phyloP scores from a whole-genome alignment of 2,329 filamentous ascomycete genomes.

The Colletotrichum orbiculare region DNA sequence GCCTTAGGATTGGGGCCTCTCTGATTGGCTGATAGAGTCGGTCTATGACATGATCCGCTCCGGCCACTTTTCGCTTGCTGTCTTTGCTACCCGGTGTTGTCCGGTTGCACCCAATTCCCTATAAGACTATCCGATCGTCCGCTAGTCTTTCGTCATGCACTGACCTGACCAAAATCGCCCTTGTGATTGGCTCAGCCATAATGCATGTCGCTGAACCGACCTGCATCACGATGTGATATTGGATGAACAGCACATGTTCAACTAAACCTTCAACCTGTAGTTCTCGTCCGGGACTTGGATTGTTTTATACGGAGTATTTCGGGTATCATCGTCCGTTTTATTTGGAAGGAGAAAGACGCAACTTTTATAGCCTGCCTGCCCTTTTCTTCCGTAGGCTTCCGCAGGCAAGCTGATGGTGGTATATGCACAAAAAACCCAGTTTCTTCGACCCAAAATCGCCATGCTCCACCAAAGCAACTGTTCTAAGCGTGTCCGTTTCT shows the following conservation, averaged over 20 bases:
- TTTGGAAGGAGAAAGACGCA: conserved; percentile 5
- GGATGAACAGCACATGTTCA: conserved; percentile 8
- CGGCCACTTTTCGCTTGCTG: conserved; percentile 28
- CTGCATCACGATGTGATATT: conserved; percentile 24
- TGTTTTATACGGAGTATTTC: background rate
- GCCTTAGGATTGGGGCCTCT: conserved; percentile 34
- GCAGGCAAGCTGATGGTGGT: conserved; percentile 7
- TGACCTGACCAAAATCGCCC: conserved; percentile 30
- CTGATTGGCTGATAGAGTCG: conserved; percentile 32
- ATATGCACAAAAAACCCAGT: conserved; percentile 10
- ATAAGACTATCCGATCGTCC: conserved; percentile 26
- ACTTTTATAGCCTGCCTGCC: conserved; percentile 11
- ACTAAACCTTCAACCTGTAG: background rate
- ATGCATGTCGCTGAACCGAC: background rate
- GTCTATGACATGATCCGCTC: conserved; percentile 34
- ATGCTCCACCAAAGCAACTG: background rate
- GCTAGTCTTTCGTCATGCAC: conserved; percentile 21
- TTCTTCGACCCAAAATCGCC: background rate
- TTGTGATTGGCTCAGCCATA: conserved; percentile 26
- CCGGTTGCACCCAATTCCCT: conserved; percentile 16
- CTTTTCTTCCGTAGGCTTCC: background rate
- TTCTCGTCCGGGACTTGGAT: background rate
- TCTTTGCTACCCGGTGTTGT: conserved; percentile 25
- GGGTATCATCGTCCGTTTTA: conserved; percentile 18
- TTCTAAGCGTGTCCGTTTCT: conserved; percentile 29